Evolutionary conservation across 371 early-diverging fungal species (phyloP), one percentile per base, ranked within the genome.

Genomic region (Homolaphlyctis polyrhiza): DNA sequence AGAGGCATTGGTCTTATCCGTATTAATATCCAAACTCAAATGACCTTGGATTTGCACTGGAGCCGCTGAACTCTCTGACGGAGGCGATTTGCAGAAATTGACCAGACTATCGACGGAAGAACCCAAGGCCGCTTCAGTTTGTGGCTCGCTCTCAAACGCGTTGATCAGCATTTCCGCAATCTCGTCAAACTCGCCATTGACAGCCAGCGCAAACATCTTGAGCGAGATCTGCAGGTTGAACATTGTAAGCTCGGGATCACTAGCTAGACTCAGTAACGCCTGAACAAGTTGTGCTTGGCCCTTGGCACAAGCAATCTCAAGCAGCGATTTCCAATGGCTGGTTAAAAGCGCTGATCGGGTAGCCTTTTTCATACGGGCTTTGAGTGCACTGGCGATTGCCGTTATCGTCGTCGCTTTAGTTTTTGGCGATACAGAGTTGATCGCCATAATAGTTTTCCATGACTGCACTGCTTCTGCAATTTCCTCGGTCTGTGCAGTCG

Each of bases 251-350:
- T 51, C 52, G 25, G 52, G 11, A 21, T 51, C 52, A 14, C 25
- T 11, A 8, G 52, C 6, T 27, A 51, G 11, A 14, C 27, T 21
- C 28, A 51, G 52, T 27, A 51, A 21, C 32, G 8, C 11, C 52
- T 21, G 52, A 11, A 51, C 52, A 6, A 51, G 52, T 14, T 28
- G 11, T 21, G 32, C 27, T 14, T 11, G 6, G 25, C 52, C 52
- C 52, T 51, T 51, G 52, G 52, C 6, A 21, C 52, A 51, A 6
- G 52, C 52, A 6, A 51, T 51, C 32, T 51, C 52, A 21, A 51
- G 11, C 52, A 51, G 32, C 25, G 52, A 25, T 21, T 6, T 51
- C 52, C 52, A 51, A 21, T 51, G n/a, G 14, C n/a, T n/a, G n/a
- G n/a, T n/a, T n/a, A n/a, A n/a, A n/a, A n/a, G n/a, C n/a, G n/a